These are phyloP conservation scores for Mallotus repandus DNA, from an alignment of 441 rosid genomes.

Conservation along the genomic window DNA sequence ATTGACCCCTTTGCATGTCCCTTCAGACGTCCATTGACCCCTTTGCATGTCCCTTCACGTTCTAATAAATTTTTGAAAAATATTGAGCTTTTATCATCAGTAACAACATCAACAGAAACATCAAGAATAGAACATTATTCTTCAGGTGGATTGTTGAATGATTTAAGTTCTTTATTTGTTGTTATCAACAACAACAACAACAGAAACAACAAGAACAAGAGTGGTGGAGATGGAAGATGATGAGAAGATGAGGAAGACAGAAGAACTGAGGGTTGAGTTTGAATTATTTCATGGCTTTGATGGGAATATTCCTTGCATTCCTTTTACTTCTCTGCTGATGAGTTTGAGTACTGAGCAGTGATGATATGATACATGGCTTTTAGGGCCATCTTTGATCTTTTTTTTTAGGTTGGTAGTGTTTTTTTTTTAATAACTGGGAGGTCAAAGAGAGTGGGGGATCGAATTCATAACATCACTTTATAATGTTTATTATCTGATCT, in stretches of 20 bases:
- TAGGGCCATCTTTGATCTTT: neutral
- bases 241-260: neutral
- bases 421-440: neutral
- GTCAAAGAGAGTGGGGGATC: no score
- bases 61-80: neutral
- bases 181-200: neutral
- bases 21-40: neutral
- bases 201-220: neutral
- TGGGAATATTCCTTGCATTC: neutral
- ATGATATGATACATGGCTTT: no score
- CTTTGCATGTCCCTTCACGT: neutral
- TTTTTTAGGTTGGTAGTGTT: no score
- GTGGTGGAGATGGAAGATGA: no score
- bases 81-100: neutral
- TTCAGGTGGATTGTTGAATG: neutral
- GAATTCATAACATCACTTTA: no score
- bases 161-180: no score
- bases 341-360: neutral
- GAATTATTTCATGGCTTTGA: neutral
- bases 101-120: no score
- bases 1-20: conserved; percentile 30
- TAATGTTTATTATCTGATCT: no score
- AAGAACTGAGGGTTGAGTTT: neutral
- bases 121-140: neutral
- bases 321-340: conserved; percentile 16